Conservation (phyloP, 768 basidiomycete genomes). For the Pluteus cervinus region DNA sequence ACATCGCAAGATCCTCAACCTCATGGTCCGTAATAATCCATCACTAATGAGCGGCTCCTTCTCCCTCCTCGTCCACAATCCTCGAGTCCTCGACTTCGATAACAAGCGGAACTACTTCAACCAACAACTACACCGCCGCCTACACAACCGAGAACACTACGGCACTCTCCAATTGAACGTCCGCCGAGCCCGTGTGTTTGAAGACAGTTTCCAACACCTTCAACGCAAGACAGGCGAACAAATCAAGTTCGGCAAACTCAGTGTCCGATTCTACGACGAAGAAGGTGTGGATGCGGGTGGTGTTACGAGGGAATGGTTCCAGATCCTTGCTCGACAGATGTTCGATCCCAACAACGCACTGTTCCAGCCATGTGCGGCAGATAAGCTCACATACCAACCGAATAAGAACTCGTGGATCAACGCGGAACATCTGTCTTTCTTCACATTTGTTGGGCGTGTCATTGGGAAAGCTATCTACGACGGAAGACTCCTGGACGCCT, state of each 20-base stretch:
- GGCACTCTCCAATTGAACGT: slow-evolving; percentile 84
- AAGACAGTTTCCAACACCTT: slow-evolving; percentile 93
- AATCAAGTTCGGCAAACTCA: slow-evolving; percentile 97
- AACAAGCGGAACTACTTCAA: slow-evolving; percentile 98
- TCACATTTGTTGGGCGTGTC: slow-evolving; percentile 97
- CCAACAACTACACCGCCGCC: slow-evolving; percentile 85
- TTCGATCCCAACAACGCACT: slow-evolving; percentile 98
- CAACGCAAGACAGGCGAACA: slow-evolving; percentile 90
- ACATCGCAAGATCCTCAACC: slow-evolving; percentile 89
- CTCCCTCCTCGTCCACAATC: slow-evolving; percentile 91
- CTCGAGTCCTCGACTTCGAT: slow-evolving; percentile 96
- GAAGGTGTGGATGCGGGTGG: slow-evolving; percentile 99
- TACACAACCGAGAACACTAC: slow-evolving; percentile 74
- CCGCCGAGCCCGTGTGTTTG: slow-evolving; percentile 87
- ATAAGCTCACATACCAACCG: slow-evolving; percentile 92
- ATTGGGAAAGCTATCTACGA: slow-evolving; percentile 99
- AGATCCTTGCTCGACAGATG: slow-evolving; percentile 96
- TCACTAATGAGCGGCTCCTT: slow-evolving; percentile 98
- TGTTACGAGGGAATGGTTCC: slow-evolving; percentile 98
- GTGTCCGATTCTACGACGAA: slow-evolving; percentile 92
- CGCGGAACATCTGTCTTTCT: slow-evolving; percentile 92
- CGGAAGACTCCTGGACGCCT: slow-evolving; percentile 91
- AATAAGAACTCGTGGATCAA: slow-evolving; percentile 93
- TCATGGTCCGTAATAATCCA: slow-evolving; percentile 98
- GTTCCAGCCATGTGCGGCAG: slow-evolving; percentile 97